Percentiles rank a stretch among this genome's conserved stretches.
These are phyloP conservation scores for Suillus sp. DNA, from an alignment of 768 basidiomycete species.

Conservation along the genomic window DNA sequence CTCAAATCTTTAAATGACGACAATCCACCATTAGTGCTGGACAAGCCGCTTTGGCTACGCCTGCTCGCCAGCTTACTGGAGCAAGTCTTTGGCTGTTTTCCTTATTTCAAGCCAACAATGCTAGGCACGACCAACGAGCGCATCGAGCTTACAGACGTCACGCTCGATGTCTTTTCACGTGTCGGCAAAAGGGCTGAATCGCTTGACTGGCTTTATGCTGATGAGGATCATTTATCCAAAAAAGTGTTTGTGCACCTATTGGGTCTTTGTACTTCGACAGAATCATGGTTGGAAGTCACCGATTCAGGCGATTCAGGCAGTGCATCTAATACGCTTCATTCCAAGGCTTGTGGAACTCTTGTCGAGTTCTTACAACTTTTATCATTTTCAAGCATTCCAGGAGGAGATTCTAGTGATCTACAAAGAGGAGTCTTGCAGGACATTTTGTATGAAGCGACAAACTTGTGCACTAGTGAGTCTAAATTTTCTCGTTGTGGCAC, in stretches of 20 bases:
- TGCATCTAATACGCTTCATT: conserved; percentile 51
- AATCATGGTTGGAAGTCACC: conserved; percentile 58
- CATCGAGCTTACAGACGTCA: conserved; percentile 52
- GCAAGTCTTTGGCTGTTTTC: conserved; percentile 55
- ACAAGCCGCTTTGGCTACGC: conserved; percentile 49
- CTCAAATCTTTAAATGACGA: conserved; percentile 42
- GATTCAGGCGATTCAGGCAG: conserved; percentile 40
- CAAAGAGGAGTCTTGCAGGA: conserved; percentile 40
- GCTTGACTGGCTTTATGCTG: conserved; percentile 52
- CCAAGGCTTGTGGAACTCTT: conserved; percentile 46
- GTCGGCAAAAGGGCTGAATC: conserved; percentile 39
- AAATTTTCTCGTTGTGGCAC: no score
- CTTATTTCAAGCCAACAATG: conserved; percentile 48
- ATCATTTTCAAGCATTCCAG: neutral
- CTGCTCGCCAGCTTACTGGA: conserved; percentile 55
- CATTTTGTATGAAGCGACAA: conserved; percentile 30
- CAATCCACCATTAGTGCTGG: conserved; percentile 30
- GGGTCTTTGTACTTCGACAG: conserved; percentile 55
- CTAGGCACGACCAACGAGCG: conserved; percentile 63
- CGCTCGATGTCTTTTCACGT: conserved; percentile 55
- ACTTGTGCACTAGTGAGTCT: neutral
- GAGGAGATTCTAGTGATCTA: neutral
- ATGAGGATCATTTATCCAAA: conserved; percentile 46
- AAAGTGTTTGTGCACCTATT: conserved; percentile 54
- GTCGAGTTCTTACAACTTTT: conserved; percentile 44